Evolutionary conservation across 2,329 filamentous ascomycete species (phyloP).

Genomic region (Alternaria panax): DNA sequence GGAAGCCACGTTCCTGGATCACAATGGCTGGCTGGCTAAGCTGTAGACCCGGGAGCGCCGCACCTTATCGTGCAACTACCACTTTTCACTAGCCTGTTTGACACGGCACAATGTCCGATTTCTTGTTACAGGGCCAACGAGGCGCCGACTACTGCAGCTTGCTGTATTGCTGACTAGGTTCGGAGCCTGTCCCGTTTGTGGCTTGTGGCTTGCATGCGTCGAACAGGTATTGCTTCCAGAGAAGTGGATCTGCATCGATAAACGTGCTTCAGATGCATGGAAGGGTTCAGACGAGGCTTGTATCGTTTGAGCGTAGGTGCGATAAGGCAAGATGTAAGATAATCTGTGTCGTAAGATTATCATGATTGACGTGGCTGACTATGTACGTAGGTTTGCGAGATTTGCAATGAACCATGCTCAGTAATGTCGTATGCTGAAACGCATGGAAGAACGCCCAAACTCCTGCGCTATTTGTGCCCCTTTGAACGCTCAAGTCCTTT

Average conservation of each 20-base stretch:
- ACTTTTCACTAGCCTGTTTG: slow-evolving; percentile 10
- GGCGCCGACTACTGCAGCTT: slow-evolving; percentile 6
- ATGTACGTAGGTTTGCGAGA: background rate
- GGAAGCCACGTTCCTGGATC: slow-evolving; percentile 10
- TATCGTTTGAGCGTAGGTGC: background rate
- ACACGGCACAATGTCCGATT: slow-evolving; percentile 1
- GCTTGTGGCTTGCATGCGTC: slow-evolving; percentile 15
- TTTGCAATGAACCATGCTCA: slow-evolving; percentile 2
- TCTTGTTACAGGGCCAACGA: slow-evolving; percentile 4
- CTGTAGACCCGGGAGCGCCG: slow-evolving; percentile 11
- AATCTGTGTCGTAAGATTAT: slow-evolving; percentile 1
- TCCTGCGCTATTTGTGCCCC: slow-evolving; percentile 9
- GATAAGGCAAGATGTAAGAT: background rate
- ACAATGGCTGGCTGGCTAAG: slow-evolving; percentile 10
- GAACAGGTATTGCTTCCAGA: slow-evolving; percentile 10
- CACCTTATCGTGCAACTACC: slow-evolving; percentile 14
- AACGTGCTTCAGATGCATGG: background rate
- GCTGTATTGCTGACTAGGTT: slow-evolving; percentile 4
- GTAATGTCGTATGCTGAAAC: slow-evolving; percentile 7
- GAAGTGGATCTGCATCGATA: slow-evolving; percentile 6
- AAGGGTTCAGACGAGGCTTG: background rate
- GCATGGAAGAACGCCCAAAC: slow-evolving; percentile 8
- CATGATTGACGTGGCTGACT: background rate
- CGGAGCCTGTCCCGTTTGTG: slow-evolving; percentile 13
- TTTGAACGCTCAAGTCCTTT: slow-evolving; percentile 12